Base-by-base conservation (phyloP, 2,329 filamentous ascomycete species). In the Fusarium foetens region DNA sequence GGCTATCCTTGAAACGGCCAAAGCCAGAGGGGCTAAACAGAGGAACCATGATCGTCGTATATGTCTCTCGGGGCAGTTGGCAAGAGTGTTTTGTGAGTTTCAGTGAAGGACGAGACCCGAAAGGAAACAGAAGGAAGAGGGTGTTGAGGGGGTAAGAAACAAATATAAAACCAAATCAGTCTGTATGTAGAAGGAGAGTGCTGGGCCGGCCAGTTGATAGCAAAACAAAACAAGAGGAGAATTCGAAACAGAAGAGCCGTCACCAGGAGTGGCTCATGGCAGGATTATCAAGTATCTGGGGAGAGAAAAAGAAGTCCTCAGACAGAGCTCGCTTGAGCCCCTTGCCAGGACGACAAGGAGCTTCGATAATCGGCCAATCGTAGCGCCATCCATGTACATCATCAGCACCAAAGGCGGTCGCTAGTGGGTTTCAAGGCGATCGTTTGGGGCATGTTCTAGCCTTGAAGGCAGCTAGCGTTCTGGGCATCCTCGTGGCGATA, bases 151-250 rank as follows among this genome's bases (percentile, higher is more conserved):
- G 61, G 52, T 63, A 57, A 38, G 68, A 71, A 71, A 71, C 63
- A 68, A 63, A 52, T 61, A 70, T 60, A 66, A 62, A 51, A 71
- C 66, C 27, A 43, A 43, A 60, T 55, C 48, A 64, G 49, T 59
- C 41, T 52, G 45, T 31, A 57, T 29, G 48, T 43, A 68, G 64
- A 67, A 73, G 39, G 60, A 58, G 46, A 70, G 49, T 41, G 45
- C 72, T 76, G 74, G 73, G 33, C 74, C 74, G 61, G 74, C 74
- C 74, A 76, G 74, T 67, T 64, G 48, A 58, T 52, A 59, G 59
- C 36, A 61, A 72, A 66, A 68, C 69, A 69, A 73, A 64, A 45
- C 42, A 61, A 74, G 63, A 63, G 48, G 25, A 74, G 57, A 65
- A 74, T 63, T 61, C 66, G 73, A 76, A 76, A 76, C 74, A 43